Conservation (phyloP, 192 early-diverging fungal genomes). For the Geranomyces variabilis region DNA sequence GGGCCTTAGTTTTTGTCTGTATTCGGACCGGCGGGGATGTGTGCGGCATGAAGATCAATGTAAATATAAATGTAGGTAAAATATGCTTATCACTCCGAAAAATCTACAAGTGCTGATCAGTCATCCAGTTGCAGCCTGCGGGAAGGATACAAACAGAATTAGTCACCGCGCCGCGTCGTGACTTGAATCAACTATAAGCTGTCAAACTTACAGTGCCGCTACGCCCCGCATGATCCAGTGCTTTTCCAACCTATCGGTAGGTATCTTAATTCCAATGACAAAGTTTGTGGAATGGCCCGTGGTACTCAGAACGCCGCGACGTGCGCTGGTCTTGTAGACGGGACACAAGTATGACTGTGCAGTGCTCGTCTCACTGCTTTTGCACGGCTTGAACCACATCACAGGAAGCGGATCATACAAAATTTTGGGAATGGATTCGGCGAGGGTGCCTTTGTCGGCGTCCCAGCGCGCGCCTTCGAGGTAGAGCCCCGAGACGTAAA, state of each 20-base stretch:
- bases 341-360: constrained; percentile 54
- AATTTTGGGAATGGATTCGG: constrained; percentile 60
- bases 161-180: not conserved
- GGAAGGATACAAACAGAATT: not conserved
- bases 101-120: not conserved
- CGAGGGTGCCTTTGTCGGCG: constrained; percentile 45
- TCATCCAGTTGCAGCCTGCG: constrained; percentile 39
- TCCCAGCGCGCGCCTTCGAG: constrained; percentile 65
- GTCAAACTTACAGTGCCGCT: constrained; percentile 52
- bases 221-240: constrained; percentile 67
- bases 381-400: constrained; percentile 69
- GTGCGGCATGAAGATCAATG: too few relatives aligned
- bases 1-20: too few relatives aligned
- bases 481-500: constrained; percentile 59
- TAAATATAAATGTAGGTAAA: too few relatives aligned
- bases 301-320: constrained; percentile 62
- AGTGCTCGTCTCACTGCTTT: constrained; percentile 37
- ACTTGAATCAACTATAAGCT: not conserved
- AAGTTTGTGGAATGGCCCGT: constrained; percentile 71
- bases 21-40: too few relatives aligned
- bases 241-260: constrained; percentile 54
- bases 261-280: constrained; percentile 60
- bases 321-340: constrained; percentile 66
- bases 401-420: constrained; percentile 62
- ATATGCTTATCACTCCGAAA: too few relatives aligned